Evolutionary conservation across 2,329 filamentous ascomycete species (phyloP).

Genomic region (Colletotrichum siamense): DNA sequence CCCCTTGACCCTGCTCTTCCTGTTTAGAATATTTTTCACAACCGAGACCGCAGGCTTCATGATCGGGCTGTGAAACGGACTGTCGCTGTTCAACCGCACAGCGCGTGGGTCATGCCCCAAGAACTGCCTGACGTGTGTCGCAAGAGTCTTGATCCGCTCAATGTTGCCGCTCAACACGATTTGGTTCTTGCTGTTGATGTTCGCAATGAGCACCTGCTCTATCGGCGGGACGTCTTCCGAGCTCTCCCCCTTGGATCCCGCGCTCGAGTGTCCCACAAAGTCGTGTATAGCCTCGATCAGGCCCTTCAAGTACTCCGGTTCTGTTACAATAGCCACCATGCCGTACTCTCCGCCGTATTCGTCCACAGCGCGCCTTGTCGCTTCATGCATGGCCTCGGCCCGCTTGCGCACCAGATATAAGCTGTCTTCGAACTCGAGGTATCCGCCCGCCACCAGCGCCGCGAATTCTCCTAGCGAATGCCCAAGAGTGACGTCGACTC

Average conservation of each 20-base stretch:
- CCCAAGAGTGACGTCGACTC: conserved; percentile 83
- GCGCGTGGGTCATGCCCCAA: conserved; percentile 89
- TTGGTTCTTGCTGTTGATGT: conserved; percentile 95
- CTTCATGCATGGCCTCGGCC: conserved; percentile 83
- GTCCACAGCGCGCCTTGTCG: conserved; percentile 69
- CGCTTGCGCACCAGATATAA: conserved; percentile 77
- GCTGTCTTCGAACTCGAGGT: conserved; percentile 79
- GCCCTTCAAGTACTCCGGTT: conserved; percentile 74
- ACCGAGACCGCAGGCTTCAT: conserved; percentile 84
- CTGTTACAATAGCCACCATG: conserved; percentile 92
- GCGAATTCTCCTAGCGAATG: conserved; percentile 95
- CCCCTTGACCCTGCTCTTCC: conserved; percentile 59
- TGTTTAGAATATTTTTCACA: conserved; percentile 72
- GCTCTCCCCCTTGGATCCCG: conserved; percentile 72
- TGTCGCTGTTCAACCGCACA: conserved; percentile 85
- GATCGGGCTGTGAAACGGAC: conserved; percentile 89
- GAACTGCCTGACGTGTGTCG: conserved; percentile 87
- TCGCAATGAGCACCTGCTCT: conserved; percentile 88
- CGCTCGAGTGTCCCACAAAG: conserved; percentile 74
- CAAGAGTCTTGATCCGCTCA: conserved; percentile 78
- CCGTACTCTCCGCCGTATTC: conserved; percentile 82
- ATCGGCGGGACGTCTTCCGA: conserved; percentile 74
- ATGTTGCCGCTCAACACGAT: conserved; percentile 92
- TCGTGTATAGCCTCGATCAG: conserved; percentile 78
- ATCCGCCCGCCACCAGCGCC: conserved; percentile 83